phyloP scores from a whole-genome alignment of 306 rosid genomes.

The Clitoria ternatea region DNA sequence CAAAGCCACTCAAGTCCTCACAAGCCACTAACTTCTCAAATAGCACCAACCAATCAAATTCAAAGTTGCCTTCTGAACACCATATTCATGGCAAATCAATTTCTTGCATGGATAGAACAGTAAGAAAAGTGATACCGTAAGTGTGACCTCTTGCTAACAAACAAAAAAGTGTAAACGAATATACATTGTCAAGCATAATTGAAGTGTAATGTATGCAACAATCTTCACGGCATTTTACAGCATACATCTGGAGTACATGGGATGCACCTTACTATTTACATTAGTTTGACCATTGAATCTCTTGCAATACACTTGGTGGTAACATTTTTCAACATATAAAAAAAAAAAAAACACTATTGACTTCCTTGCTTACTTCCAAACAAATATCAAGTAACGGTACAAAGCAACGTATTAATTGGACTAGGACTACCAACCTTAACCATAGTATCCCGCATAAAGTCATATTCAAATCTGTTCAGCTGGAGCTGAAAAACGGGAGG shows the following conservation, averaged over 20 bases:
- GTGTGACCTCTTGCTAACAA: not conserved
- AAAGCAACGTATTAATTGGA: not conserved
- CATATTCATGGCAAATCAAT: not conserved
- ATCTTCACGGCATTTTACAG: not conserved
- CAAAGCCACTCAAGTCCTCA: not conserved
- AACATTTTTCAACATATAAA: no score
- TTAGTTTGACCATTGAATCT: not conserved
- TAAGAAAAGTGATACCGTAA: not conserved
- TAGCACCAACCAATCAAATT: not conserved
- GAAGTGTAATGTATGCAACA: not conserved
- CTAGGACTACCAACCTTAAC: slow-evolving; percentile 81
- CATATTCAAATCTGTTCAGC: slow-evolving; percentile 88
- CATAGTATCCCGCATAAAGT: slow-evolving; percentile 90
- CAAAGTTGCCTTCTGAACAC: slow-evolving; percentile 1
- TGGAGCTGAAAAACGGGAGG: slow-evolving; percentile 96
- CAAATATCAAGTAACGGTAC: not conserved
- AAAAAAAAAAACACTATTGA: no score
- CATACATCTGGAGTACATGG: not conserved
- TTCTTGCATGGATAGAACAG: not conserved
- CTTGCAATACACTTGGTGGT: not conserved
- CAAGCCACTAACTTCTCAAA: slow-evolving; percentile 4
- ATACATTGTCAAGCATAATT: not conserved
- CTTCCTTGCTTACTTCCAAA: not conserved
- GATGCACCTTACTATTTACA: not conserved
- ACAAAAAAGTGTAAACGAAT: not conserved